Evolutionary conservation across 192 early-diverging fungal species (phyloP), one percentile per base, ranked within the genome.

Genomic region (Gryganskiella cystojenkinii): DNA sequence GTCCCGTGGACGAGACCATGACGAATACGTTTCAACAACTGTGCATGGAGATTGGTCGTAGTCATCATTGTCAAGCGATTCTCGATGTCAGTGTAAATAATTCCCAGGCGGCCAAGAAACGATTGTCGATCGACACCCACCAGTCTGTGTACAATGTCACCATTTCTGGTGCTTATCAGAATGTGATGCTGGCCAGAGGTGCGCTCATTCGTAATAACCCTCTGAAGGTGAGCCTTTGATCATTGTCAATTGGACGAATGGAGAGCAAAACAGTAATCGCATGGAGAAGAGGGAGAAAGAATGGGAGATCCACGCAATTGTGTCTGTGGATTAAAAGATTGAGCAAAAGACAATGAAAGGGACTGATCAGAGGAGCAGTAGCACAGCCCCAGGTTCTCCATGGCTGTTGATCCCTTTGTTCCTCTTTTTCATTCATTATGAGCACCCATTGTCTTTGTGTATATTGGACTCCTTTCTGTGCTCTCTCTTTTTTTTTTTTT

Each of bases 91-190:
- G 61, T 25, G 43, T 69, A 28, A 68, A 78, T 53, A 78, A 14
- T 54, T 30, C 64, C 2, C 65, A 45, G 19, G n/a, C n/a, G n/a
- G 67, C 74, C 17, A 68, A 78, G 61, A 78, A 69, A 22, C 30
- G 74, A 45, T 61, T 78, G 28, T 72, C 74, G 54, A 68, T 78
- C 61, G 71, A 75, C 44, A 80, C 73, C n/a, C 76, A 75, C 31
- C 73, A 80, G 50, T 81, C 71, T 9, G 83, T 78, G 44, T 87
- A 84, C 61, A 87, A 81, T 58, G 64, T 87, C 60, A 80, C 85
- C 43, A 69, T 84, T 11, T 61, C 62, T 71, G 83, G 85, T 65
- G 56, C 74, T 57, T 70, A 71, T 33, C 63, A 76, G 52, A 67
- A 75, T 56, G 71, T 84, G 28, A 67, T 79, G 50, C 52, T 61